Evolutionary conservation across 441 rosid species (phyloP).

Genomic region (Lepidium campestre): DNA sequence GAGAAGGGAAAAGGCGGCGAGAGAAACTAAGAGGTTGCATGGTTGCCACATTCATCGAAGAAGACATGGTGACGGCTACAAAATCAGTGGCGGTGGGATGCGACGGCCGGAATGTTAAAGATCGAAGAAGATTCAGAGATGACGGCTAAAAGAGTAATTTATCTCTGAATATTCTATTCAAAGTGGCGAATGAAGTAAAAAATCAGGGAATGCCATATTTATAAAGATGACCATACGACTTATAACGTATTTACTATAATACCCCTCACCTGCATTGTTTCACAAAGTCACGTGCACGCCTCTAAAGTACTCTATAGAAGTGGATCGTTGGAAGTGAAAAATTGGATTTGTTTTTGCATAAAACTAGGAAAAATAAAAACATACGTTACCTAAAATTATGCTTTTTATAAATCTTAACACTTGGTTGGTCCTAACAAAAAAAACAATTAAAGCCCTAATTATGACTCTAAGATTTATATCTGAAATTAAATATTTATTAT

Average conservation of each 20-base stretch:
- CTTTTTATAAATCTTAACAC: neutral
- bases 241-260: neutral
- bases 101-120: constrained; percentile 13
- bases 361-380: neutral
- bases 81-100: neutral
- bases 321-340: neutral
- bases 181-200: neutral
- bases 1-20: constrained; percentile 26
- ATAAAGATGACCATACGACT: constrained; percentile 14
- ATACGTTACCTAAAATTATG: neutral
- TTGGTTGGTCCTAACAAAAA: too few relatives aligned
- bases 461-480: too few relatives aligned
- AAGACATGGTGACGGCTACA: neutral
- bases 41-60: constrained; percentile 24
- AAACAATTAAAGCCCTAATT: too few relatives aligned
- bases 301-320: neutral
- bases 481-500: too few relatives aligned
- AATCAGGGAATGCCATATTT: neutral
- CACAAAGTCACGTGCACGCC: constrained; percentile 10
- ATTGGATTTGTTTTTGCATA: neutral
- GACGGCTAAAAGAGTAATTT: constrained; percentile 20
- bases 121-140: constrained; percentile 17
- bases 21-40: constrained; percentile 40
- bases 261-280: constrained; percentile 22
- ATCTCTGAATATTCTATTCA: neutral